These are phyloP conservation scores for Rhexocercosporidium sp. DNA, from an alignment of 2,329 filamentous ascomycete genomes.

Conservation along the genomic window DNA sequence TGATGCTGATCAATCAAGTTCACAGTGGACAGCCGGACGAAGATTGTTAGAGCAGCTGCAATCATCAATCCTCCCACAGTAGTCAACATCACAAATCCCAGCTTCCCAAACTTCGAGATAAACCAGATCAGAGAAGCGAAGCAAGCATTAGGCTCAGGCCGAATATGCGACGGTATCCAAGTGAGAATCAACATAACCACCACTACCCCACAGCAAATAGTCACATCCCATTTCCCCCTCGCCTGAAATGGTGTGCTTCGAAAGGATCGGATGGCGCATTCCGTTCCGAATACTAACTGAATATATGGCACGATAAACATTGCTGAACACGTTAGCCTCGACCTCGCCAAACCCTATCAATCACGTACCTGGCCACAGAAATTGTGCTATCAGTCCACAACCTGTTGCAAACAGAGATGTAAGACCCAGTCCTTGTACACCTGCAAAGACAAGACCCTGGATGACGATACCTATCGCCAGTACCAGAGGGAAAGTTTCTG, in stretches of 20 bases:
- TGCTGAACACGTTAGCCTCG: conserved; percentile 51
- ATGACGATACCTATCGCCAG: conserved; percentile 61
- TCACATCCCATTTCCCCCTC: conserved; percentile 63
- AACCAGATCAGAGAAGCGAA: conserved; percentile 74
- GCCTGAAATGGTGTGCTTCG: conserved; percentile 60
- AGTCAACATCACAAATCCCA: conserved; percentile 60
- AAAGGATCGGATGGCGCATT: conserved; percentile 62
- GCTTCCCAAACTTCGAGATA: conserved; percentile 62
- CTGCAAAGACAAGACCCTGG: conserved; percentile 63
- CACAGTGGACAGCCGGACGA: conserved; percentile 60
- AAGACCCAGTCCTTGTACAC: conserved; percentile 61
- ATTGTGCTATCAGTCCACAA: conserved; percentile 59
- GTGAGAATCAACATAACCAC: conserved; percentile 57
- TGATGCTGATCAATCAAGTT: conserved; percentile 62
- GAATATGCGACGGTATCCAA: conserved; percentile 62
- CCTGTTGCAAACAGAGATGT: conserved; percentile 54
- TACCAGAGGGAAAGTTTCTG: conserved; percentile 56
- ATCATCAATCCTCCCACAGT: conserved; percentile 57
- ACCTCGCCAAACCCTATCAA: neutral
- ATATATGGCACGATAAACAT: conserved; percentile 70
- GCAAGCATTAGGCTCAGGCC: conserved; percentile 63
- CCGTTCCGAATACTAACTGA: conserved; percentile 68
- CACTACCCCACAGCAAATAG: conserved; percentile 59
- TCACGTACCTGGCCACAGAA: conserved; percentile 62
- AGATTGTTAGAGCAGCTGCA: conserved; percentile 58